Percentiles rank a stretch among this genome's conserved stretches.
Evolutionary conservation across 2,329 filamentous ascomycete genomes (phyloP).

Genomic region (Colletotrichum destructivum): DNA sequence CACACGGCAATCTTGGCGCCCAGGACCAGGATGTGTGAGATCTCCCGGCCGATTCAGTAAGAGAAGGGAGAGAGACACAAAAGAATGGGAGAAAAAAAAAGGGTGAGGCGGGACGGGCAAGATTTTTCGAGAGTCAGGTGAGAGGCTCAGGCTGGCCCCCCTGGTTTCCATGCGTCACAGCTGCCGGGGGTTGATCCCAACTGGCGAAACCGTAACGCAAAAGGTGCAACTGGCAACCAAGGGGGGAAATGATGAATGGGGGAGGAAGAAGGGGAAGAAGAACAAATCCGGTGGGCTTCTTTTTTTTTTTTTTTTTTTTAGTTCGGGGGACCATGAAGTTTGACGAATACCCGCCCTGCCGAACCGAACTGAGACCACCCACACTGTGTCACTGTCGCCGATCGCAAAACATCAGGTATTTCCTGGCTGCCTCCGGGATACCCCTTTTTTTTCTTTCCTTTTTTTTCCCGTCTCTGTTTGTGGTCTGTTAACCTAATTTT

Average conservation of each 20-base stretch:
- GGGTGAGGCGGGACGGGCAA: conserved; percentile 42
- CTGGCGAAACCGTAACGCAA: conserved; percentile 27
- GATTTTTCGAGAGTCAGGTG: conserved; percentile 42
- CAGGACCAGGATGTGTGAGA: conserved; percentile 36
- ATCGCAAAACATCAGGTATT: conserved; percentile 8
- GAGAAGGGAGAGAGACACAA: background rate
- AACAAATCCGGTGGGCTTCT: no score
- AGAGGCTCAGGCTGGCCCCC: conserved; percentile 9
- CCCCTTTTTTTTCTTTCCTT: no score
- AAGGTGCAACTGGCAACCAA: background rate
- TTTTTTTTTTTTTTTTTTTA: no score
- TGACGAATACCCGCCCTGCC: background rate
- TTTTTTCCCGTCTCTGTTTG: background rate
- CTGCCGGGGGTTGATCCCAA: conserved; percentile 36
- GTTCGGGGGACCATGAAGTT: background rate
- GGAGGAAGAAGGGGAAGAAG: no score
- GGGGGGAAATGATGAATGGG: background rate
- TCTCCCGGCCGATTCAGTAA: conserved; percentile 30
- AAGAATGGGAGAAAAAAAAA: conserved; percentile 11
- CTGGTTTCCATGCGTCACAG: conserved; percentile 31
- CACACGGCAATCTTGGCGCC: conserved; percentile 39
- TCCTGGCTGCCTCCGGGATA: conserved; percentile 1
- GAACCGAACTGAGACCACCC: background rate
- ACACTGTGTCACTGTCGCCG: background rate
- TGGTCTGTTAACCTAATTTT: no score